Evolutionary conservation across 805 yeast species (phyloP), one percentile per base, ranked within the genome.

Genomic region (Barnettozyma sp.): DNA sequence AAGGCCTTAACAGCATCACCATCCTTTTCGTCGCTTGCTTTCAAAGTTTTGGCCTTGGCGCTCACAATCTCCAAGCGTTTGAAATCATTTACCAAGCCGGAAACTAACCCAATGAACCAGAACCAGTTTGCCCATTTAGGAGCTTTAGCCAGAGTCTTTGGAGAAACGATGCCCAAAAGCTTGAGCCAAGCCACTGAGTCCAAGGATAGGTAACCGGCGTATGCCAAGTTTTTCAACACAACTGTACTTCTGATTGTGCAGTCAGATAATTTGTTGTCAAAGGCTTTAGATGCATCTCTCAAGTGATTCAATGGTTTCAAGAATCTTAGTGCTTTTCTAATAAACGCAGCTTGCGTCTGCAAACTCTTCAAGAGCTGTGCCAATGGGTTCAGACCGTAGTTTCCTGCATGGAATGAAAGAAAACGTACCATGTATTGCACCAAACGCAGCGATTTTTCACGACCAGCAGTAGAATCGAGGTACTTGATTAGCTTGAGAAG

Each of bases 291-390:
- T 5, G 88, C 83, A n/a, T 74, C 70, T 49, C 77, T 76, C 36
- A 83, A 53, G 55, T 81, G 86, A 49, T 68, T 69, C 50, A 88
- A 62, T 1, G 94, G 94, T 61, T 87, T 88, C 44, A 86, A 73
- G 52, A 81, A 76, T 52, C 97, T 74, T 66, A 88, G 62, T 16
- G 87, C 78, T 64, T 90, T 90, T 58, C 97, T 77, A 43, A 84
- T 69, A 40, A 79, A 58, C 2, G 84, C 71, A 21, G 85, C 70
- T 44, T 81, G 76, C 30, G 55, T 56, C 60, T 79, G 83, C 43
- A 86, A 58, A 16, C 69, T 64, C 46, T 70, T 71, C 55, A 76
- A 69, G 40, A 71, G 56, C 31, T 59, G 58, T 22, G 79, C 70
- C 7, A 66, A 45, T 35, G 66, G 69, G 20, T 74, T 50, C 52